These are phyloP conservation scores for Rhododendron williamsianum DNA, from an alignment of 148 eudicot genomes.

Conservation along the genomic window DNA sequence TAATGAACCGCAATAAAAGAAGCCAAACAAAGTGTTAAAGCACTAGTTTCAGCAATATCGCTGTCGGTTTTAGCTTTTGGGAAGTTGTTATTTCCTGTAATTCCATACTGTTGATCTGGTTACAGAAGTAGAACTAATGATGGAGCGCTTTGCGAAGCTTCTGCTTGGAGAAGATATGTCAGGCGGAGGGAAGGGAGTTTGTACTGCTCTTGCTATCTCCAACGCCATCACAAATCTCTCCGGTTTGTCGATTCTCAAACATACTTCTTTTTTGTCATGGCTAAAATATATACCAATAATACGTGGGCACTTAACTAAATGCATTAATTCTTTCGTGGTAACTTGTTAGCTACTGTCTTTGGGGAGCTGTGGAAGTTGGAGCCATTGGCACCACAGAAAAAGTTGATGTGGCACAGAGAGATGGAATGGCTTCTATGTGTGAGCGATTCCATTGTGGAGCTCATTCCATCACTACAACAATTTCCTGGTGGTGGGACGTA, in stretches of 20 bases:
- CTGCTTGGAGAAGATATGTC: conserved; percentile 46
- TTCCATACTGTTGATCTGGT: background rate
- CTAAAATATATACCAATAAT: background rate
- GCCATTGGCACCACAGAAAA: conserved; percentile 28
- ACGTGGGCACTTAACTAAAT: background rate
- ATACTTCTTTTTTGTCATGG: background rate
- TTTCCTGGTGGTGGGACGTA: conserved; percentile 26
- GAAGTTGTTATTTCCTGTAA: background rate
- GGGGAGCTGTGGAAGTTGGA: conserved; percentile 44
- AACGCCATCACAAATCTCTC: conserved; percentile 43
- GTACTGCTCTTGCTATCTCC: conserved; percentile 35
- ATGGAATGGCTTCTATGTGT: conserved; percentile 36
- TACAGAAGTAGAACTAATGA: conserved; percentile 34
- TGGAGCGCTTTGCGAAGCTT: conserved; percentile 32
- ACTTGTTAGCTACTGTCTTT: conserved; percentile 27
- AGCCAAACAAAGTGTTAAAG: background rate
- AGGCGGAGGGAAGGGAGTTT: conserved; percentile 39
- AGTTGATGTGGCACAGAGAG: conserved; percentile 32
- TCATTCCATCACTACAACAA: conserved; percentile 30
- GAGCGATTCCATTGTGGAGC: conserved; percentile 35
- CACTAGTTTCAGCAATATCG: background rate
- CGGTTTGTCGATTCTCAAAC: conserved; percentile 14
- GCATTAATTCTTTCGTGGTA: background rate
- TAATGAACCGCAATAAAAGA: no score
- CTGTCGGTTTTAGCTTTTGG: background rate